Percentiles rank a stretch among this genome's conserved stretches.
These are phyloP conservation scores for Salix caprea DNA, from an alignment of 345 rosid genomes.

Conservation along the genomic window DNA sequence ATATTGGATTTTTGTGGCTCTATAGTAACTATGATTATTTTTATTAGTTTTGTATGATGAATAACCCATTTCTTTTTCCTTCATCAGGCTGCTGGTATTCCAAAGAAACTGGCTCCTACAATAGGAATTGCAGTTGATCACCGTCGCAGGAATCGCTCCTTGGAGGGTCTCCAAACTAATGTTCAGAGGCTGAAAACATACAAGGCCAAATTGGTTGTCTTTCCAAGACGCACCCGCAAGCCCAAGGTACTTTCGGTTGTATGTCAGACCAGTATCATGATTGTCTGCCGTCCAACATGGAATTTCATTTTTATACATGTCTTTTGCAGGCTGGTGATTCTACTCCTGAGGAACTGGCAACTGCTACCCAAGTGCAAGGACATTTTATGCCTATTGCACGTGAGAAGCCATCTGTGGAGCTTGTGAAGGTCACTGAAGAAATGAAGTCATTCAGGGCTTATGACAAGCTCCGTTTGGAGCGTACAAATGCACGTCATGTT, in stretches of 20 bases:
- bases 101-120: conserved; percentile 80
- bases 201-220: conserved; percentile 81
- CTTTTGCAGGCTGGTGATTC: conserved; percentile 31
- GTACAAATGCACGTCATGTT: conserved; percentile 19
- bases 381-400: conserved; percentile 27
- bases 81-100: conserved; percentile 68
- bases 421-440: conserved; percentile 24
- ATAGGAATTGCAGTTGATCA: conserved; percentile 81
- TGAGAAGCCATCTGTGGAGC: conserved; percentile 28
- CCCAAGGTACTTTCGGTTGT: conserved; percentile 43
- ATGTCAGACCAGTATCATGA: background rate
- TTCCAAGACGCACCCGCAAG: conserved; percentile 63
- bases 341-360: conserved; percentile 27
- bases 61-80: background rate
- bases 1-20: background rate
- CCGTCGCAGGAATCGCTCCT: conserved; percentile 68
- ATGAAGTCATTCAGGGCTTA: conserved; percentile 33
- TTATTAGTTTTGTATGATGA: background rate
- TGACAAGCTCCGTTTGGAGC: conserved; percentile 24
- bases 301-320: background rate
- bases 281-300: no score
- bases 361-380: conserved; percentile 38
- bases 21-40: background rate
- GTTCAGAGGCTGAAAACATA: conserved; percentile 83
- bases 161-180: conserved; percentile 79